Conservation (phyloP, 2,329 filamentous ascomycete species). For the Microdochium trichocladiopsis region DNA sequence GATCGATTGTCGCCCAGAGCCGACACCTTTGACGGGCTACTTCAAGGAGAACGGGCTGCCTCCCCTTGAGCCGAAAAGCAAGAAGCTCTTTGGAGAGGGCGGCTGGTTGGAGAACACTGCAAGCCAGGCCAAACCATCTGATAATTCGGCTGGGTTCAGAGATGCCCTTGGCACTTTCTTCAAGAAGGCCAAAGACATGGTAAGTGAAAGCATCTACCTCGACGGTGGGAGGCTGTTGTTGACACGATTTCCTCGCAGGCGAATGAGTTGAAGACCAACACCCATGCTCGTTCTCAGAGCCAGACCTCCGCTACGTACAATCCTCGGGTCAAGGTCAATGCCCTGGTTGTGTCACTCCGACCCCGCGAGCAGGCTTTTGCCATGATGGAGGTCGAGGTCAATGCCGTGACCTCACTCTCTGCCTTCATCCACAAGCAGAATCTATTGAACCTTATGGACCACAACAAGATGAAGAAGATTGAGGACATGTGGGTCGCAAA, state of each 20-base stretch:
- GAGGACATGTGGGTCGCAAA: slow-evolving; percentile 43
- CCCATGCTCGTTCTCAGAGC: not conserved
- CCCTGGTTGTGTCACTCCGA: too few relatives aligned
- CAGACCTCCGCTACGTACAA: too few relatives aligned
- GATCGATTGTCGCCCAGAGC: slow-evolving; percentile 1
- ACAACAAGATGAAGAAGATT: slow-evolving; percentile 42
- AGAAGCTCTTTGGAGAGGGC: slow-evolving; percentile 46
- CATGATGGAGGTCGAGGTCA: not conserved
- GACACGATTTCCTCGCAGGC: too few relatives aligned
- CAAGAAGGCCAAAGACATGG: slow-evolving; percentile 44
- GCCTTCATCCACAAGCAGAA: not conserved
- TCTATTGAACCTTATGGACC: slow-evolving; percentile 21
- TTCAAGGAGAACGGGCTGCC: slow-evolving; percentile 7
- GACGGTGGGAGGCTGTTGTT: too few relatives aligned
- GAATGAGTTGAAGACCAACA: too few relatives aligned
- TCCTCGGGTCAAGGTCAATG: too few relatives aligned
- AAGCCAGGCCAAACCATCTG: slow-evolving; percentile 8
- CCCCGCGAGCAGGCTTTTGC: slow-evolving; percentile 11
- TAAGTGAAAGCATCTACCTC: slow-evolving; percentile 15
- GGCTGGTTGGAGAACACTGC: slow-evolving; percentile 46
- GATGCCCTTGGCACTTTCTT: slow-evolving; percentile 13
- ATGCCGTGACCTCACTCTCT: not conserved
- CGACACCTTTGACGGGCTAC: slow-evolving; percentile 19
- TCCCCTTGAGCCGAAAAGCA: slow-evolving; percentile 29
- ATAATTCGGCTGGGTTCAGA: slow-evolving; percentile 9